Base-by-base conservation (phyloP, 164 flowering plant genomes). In the Hamamelis virginiana region DNA sequence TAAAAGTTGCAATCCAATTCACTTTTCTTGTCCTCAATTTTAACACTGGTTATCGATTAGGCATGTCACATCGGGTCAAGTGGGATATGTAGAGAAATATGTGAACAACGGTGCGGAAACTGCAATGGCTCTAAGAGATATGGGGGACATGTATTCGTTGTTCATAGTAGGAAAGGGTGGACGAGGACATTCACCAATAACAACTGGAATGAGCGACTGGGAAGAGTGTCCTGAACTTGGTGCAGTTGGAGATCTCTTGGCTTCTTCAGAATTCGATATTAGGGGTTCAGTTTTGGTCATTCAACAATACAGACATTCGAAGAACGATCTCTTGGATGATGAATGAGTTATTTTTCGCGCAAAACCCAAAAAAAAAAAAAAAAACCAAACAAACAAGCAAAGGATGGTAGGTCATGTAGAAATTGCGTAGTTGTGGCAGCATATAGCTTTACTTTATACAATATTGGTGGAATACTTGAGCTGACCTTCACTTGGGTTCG, bases 151-250 rank as follows among this genome's bases (percentile, higher is more conserved):
- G 82, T 89, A 80, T 64, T 79, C 91, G 9, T 62, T 89, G 70
- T 82, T 86, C 56, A 77, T 91, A 68, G 88, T 88, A 14, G 97
- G 95, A 8, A 88, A 77, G 53, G 93, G 88, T 0, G 82, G 83
- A 10, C 51, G 82, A 62, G 79, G 82, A 9, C 53, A 72, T 51
- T 78, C 80, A 1, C 78, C 78, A 5, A 46, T 88, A 60, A 85
- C 92, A 1, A 77, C 78, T 1, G 90, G 86, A n/a, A 71, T 91
- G 82, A 87, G 90, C 59, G 91, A 88, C 46, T 91, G 92, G 97
- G 94, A 88, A 69, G 97, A 91, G 73, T 91, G 91, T 50, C 92
- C 91, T 0, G 97, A 91, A 75, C 82, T 91, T 9, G 97, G 97
- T 1, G 74, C 72, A 1, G 85, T 89, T 1, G 92, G 97, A 11